A percentile compares a stretch with the other conserved stretches of the same genome.
These are phyloP conservation scores for Claviceps sp. DNA, from an alignment of 2,329 filamentous ascomycete genomes.

Conservation along the genomic window DNA sequence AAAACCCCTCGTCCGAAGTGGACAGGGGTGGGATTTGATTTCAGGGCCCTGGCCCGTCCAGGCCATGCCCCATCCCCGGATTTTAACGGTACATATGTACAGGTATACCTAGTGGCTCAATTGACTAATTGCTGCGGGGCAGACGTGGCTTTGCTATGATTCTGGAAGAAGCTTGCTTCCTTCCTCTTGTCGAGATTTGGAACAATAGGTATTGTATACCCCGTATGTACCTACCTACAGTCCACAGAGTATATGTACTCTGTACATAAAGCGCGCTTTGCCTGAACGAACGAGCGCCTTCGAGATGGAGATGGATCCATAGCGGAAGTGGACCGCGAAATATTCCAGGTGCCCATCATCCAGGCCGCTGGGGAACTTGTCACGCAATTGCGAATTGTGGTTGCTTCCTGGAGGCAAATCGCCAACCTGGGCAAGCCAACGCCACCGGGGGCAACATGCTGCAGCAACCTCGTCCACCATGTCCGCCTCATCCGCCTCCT, in stretches of 20 bases:
- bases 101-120: neutral
- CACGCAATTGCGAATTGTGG: neutral
- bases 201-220: neutral
- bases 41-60: slow-evolving; percentile 13
- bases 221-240: no score
- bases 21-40: slow-evolving; percentile 11
- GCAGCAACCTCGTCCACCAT: neutral
- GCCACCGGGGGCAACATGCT: neutral
- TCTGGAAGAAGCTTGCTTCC: slow-evolving; percentile 16
- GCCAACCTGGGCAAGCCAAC: neutral
- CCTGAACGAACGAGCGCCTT: neutral
- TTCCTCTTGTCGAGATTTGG: neutral
- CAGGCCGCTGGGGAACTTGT: no score
- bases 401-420: no score
- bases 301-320: neutral
- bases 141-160: slow-evolving; percentile 14
- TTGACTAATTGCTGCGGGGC: slow-evolving; percentile 3
- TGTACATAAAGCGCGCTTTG: neutral
- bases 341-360: neutral
- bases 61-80: slow-evolving; percentile 19
- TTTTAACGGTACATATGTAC: slow-evolving; percentile 9
- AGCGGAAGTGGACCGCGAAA: neutral
- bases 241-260: no score
- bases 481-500: neutral
- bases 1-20: slow-evolving; percentile 8